Conservation (phyloP, 2,329 filamentous ascomycete species). For the Sphaerulina populicola region DNA sequence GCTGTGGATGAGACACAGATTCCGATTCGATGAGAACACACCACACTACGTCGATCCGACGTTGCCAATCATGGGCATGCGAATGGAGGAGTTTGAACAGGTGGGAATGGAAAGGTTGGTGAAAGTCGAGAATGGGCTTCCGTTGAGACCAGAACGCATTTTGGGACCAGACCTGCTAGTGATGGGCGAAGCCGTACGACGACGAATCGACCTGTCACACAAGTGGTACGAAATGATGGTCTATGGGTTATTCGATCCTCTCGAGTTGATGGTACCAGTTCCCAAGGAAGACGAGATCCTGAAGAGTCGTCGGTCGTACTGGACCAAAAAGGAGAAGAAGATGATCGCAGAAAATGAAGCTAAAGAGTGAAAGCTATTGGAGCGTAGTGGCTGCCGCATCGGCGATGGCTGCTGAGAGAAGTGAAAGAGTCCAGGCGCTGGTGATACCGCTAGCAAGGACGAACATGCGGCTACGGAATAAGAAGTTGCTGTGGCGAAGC, state of each 20-base stretch:
- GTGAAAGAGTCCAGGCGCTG: background rate
- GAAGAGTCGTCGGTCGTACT: conserved; percentile 1
- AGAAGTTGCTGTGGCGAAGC: background rate
- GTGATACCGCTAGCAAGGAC: too few relatives aligned
- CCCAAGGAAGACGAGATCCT: conserved; percentile 8
- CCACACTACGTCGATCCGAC: conserved; percentile 21
- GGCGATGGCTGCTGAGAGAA: background rate
- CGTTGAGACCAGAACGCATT: conserved; percentile 9
- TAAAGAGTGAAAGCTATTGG: conserved; percentile 3
- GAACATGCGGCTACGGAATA: background rate
- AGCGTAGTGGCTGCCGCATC: background rate
- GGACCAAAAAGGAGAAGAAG: conserved; percentile 7
- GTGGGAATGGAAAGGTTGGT: conserved; percentile 11
- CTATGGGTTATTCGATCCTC: conserved; percentile 44
- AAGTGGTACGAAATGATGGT: conserved; percentile 51
- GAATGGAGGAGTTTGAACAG: conserved; percentile 21
- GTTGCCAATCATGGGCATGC: conserved; percentile 45
- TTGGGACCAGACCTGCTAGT: conserved; percentile 40
- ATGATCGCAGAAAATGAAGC: conserved; percentile 1
- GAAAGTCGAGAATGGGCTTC: conserved; percentile 4
- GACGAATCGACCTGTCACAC: conserved; percentile 48
- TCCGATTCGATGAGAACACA: conserved; percentile 30
- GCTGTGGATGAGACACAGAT: conserved; percentile 52
- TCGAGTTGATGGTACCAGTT: background rate
- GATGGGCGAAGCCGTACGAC: conserved; percentile 46